Evolutionary conservation across 129 eudicot genomes (phyloP).

Genomic region (Lonicera japonica): DNA sequence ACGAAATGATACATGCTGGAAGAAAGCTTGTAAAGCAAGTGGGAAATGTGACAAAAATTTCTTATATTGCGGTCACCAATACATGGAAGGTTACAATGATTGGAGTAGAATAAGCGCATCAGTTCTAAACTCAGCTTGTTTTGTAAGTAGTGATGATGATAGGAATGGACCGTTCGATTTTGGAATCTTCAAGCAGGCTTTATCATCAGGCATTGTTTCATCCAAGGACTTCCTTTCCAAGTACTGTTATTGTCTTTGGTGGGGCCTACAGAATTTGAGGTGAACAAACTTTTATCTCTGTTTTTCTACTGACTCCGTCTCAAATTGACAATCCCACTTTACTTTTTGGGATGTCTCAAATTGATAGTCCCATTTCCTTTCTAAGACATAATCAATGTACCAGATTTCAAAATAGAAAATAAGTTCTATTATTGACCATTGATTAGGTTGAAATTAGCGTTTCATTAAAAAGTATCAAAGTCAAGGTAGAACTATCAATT

Average conservation of each 20-base stretch:
- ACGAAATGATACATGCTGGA: constrained; percentile 82
- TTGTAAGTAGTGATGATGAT: constrained; percentile 36
- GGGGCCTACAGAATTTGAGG: constrained; percentile 98
- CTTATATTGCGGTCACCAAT: constrained; percentile 74
- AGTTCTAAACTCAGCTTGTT: constrained; percentile 43
- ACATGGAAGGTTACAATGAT: constrained; percentile 29
- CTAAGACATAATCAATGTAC: no score
- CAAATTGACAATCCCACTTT: no score
- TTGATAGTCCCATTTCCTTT: no score
- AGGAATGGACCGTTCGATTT: constrained; percentile 71
- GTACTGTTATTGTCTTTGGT: constrained; percentile 94
- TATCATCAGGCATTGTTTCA: constrained; percentile 62
- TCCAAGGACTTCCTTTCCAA: constrained; percentile 60
- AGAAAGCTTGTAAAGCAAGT: constrained; percentile 40
- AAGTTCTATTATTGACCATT: no score
- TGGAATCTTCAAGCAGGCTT: constrained; percentile 82
- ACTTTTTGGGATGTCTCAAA: no score
- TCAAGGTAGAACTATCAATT: no score
- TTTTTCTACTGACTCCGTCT: no score
- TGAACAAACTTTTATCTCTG: constrained; percentile 15
- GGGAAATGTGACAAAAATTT: constrained; percentile 31
- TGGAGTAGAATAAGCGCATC: constrained; percentile 57
- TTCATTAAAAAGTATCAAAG: no score
- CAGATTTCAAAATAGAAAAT: no score
- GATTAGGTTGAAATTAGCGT: no score